Evolutionary conservation across 768 basidiomycete species (phyloP).

Genomic region (Russula vinacea): DNA sequence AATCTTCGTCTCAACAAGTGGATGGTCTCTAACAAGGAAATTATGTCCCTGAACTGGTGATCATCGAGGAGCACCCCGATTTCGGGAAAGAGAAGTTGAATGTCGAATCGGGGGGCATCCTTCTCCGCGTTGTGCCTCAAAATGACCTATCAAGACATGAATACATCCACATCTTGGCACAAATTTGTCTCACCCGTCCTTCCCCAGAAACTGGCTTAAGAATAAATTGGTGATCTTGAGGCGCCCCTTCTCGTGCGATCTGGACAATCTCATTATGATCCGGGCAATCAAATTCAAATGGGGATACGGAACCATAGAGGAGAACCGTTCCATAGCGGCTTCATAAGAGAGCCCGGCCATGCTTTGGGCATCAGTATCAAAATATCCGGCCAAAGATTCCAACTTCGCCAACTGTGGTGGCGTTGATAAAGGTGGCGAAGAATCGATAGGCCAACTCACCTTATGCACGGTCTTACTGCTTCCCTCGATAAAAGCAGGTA

Average conservation of each 20-base stretch:
- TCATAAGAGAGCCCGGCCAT: slow-evolving; percentile 62
- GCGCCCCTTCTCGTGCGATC: slow-evolving; percentile 51
- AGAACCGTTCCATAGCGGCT: slow-evolving; percentile 73
- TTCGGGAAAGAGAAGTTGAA: slow-evolving; percentile 85
- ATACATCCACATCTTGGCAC: slow-evolving; percentile 4
- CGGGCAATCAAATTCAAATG: not conserved
- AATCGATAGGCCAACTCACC: slow-evolving; percentile 40
- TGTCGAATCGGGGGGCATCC: slow-evolving; percentile 79
- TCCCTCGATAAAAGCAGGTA: slow-evolving; percentile 89
- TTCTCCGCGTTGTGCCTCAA: slow-evolving; percentile 77
- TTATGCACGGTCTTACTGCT: slow-evolving; percentile 86
- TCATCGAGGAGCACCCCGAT: slow-evolving; percentile 90
- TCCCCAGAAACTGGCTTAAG: slow-evolving; percentile 94
- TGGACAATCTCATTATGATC: slow-evolving; percentile 31
- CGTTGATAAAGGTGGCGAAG: slow-evolving; percentile 5
- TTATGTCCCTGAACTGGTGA: slow-evolving; percentile 89
- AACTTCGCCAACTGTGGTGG: slow-evolving; percentile 70
- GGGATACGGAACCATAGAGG: slow-evolving; percentile 53
- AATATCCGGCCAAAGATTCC: slow-evolving; percentile 86
- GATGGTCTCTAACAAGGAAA: slow-evolving; percentile 93
- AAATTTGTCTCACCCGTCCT: slow-evolving; percentile 61
- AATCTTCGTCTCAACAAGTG: slow-evolving; percentile 87
- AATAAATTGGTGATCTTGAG: slow-evolving; percentile 81
- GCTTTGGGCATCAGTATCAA: slow-evolving; percentile 86
- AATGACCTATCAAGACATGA: slow-evolving; percentile 51